Evolutionary conservation across 2,329 filamentous ascomycete genomes (phyloP).

Genomic region (Xylogone sp.): DNA sequence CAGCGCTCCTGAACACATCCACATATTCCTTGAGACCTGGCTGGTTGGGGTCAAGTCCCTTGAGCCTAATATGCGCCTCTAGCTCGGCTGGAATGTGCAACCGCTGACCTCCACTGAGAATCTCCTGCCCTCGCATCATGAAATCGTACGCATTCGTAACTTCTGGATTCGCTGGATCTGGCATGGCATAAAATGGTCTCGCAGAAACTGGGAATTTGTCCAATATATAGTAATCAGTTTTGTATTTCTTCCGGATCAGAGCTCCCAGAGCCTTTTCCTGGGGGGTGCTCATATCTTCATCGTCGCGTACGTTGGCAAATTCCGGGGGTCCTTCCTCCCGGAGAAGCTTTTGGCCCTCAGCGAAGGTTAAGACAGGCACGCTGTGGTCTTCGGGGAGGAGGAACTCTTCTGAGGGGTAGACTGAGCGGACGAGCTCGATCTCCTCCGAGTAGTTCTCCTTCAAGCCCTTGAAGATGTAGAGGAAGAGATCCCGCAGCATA

Average conservation of each 20-base stretch:
- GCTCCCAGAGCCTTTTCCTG: slow-evolving; percentile 87
- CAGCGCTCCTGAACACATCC: slow-evolving; percentile 74
- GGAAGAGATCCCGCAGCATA: slow-evolving; percentile 69
- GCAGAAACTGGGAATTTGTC: slow-evolving; percentile 91
- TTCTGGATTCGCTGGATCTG: slow-evolving; percentile 61
- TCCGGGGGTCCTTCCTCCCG: slow-evolving; percentile 69
- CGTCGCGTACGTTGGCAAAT: slow-evolving; percentile 64
- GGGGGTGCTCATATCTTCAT: slow-evolving; percentile 76
- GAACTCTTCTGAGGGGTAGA: slow-evolving; percentile 76
- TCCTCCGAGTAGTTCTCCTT: slow-evolving; percentile 59
- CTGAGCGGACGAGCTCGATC: slow-evolving; percentile 66
- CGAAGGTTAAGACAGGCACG: slow-evolving; percentile 73
- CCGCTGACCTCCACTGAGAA: slow-evolving; percentile 87
- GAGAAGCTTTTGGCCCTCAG: slow-evolving; percentile 73
- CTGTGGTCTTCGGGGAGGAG: slow-evolving; percentile 65
- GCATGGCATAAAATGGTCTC: slow-evolving; percentile 89
- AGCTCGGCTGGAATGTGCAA: slow-evolving; percentile 77
- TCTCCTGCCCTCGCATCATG: slow-evolving; percentile 90
- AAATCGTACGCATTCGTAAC: slow-evolving; percentile 74
- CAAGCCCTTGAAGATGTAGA: slow-evolving; percentile 77
- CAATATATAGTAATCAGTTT: slow-evolving; percentile 93
- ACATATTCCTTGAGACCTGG: slow-evolving; percentile 80
- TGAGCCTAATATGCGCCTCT: slow-evolving; percentile 69
- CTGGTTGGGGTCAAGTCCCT: slow-evolving; percentile 75
- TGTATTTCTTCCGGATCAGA: slow-evolving; percentile 82